Evolutionary conservation across 2,329 filamentous ascomycete species (phyloP).

Genomic region (Hortaea werneckii): DNA sequence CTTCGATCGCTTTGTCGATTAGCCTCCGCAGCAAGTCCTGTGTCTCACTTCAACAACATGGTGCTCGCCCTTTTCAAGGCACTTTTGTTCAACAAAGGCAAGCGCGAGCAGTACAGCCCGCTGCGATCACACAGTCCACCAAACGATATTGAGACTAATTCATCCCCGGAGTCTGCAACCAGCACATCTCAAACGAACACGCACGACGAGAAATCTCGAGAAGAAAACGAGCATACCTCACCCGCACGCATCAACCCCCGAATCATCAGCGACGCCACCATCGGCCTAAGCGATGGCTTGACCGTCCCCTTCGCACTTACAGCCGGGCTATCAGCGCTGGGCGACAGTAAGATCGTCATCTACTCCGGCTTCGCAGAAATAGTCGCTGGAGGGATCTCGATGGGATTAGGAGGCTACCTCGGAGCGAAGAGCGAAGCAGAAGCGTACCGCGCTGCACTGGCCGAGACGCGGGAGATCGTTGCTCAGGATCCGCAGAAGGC

Average conservation of each 20-base stretch:
- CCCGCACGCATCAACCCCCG: constrained; percentile 13
- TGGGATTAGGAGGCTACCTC: constrained; percentile 30
- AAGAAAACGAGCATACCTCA: too few relatives aligned
- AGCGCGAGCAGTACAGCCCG: too few relatives aligned
- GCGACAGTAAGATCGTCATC: constrained; percentile 22
- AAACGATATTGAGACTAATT: too few relatives aligned
- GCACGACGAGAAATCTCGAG: too few relatives aligned
- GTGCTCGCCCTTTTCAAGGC: too few relatives aligned
- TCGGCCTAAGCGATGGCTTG: constrained; percentile 70
- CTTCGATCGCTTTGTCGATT: too few relatives aligned
- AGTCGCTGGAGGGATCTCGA: constrained; percentile 29
- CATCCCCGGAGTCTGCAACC: too few relatives aligned
- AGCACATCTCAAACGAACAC: too few relatives aligned
- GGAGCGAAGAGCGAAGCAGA: constrained; percentile 37
- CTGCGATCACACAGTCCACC: too few relatives aligned
- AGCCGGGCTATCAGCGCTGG: constrained; percentile 53
- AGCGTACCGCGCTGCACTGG: constrained; percentile 35
- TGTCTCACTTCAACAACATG: too few relatives aligned
- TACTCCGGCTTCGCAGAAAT: constrained; percentile 29
- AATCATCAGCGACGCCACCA: constrained; percentile 52
- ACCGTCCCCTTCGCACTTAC: constrained; percentile 73
- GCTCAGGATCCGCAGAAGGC: constrained; percentile 26
- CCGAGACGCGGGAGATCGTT: constrained; percentile 32
- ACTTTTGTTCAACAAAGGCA: too few relatives aligned
- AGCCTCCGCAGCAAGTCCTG: too few relatives aligned